Evolutionary conservation across 139 green algal species (phyloP).

Genomic region (Tetraselmis chui): DNA sequence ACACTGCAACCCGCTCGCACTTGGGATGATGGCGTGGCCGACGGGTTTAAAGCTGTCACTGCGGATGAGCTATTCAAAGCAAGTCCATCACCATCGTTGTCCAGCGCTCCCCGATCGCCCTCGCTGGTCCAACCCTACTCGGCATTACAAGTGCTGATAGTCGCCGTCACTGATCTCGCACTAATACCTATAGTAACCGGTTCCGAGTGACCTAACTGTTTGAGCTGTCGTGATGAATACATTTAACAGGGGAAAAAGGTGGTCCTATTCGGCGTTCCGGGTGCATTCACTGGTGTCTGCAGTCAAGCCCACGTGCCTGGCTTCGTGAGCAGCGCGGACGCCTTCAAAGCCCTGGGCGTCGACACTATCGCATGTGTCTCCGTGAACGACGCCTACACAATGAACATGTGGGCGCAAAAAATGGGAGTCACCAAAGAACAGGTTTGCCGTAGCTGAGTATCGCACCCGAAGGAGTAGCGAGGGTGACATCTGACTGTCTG

Average conservation of each 20-base stretch:
- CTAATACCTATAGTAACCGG: too few species aligned
- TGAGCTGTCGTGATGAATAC: too few species aligned
- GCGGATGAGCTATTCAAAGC: neutral
- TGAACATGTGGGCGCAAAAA: conserved; percentile 8
- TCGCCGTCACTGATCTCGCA: too few species aligned
- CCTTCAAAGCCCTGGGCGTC: conserved; percentile 1
- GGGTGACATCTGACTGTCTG: too few species aligned
- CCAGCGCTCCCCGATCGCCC: too few species aligned
- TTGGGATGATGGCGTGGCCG: neutral
- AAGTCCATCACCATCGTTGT: too few species aligned
- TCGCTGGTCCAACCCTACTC: too few species aligned
- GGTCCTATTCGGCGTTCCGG: conserved; percentile 63
- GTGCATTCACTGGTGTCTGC: conserved; percentile 25
- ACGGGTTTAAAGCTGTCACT: neutral
- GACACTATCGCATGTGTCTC: conserved; percentile 4
- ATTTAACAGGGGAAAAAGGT: conserved; percentile 68
- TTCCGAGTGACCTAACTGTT: too few species aligned
- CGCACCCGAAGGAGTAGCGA: too few species aligned
- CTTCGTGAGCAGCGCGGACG: conserved; percentile 6
- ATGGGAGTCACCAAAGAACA: neutral
- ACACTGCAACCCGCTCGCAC: neutral
- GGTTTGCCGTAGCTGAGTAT: too few species aligned
- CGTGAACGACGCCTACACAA: conserved; percentile 12
- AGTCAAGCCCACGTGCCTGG: conserved; percentile 1
- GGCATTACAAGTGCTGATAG: too few species aligned